These are phyloP conservation scores for Huiozyma sinensis DNA, from an alignment of 805 yeast species.

Conservation along the genomic window DNA sequence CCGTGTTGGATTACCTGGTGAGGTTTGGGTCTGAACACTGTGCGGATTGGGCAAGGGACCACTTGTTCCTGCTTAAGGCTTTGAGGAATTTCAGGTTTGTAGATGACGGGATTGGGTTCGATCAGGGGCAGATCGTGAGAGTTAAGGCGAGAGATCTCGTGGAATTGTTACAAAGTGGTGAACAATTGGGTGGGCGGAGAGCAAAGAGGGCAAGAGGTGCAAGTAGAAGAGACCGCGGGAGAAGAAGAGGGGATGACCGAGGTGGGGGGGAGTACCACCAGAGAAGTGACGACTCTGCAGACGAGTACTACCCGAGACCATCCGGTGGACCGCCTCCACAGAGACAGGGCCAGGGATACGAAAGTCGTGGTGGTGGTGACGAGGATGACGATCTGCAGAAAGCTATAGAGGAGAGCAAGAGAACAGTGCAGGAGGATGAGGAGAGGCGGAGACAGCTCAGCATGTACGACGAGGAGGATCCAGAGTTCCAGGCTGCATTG, in stretches of 20 bases:
- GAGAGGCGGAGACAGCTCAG: constrained; percentile 34
- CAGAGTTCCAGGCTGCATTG: constrained; percentile 23
- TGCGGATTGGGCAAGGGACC: constrained; percentile 85
- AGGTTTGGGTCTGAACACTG: constrained; percentile 81
- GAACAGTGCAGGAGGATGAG: constrained; percentile 79
- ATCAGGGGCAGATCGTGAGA: constrained; percentile 81
- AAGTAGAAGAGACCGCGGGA: constrained; percentile 24
- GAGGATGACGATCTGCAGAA: constrained; percentile 67
- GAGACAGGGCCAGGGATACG: background rate
- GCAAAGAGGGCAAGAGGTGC: constrained; percentile 30
- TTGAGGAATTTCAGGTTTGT: constrained; percentile 77
- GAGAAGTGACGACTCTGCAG: background rate
- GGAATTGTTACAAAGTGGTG: constrained; percentile 68
- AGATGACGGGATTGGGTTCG: constrained; percentile 59
- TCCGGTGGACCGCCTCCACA: background rate
- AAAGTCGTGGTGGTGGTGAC: constrained; percentile 15
- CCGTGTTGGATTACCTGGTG: constrained; percentile 80
- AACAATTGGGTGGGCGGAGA: constrained; percentile 64
- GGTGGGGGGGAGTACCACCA: background rate
- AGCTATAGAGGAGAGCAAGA: constrained; percentile 70
- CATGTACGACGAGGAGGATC: constrained; percentile 15
- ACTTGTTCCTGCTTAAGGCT: constrained; percentile 78
- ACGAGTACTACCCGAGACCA: background rate
- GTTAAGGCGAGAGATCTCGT: constrained; percentile 87
- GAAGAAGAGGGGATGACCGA: constrained; percentile 1